phyloP scores from a whole-genome alignment of 805 yeast genomes.

The Komagataella ulmi region DNA sequence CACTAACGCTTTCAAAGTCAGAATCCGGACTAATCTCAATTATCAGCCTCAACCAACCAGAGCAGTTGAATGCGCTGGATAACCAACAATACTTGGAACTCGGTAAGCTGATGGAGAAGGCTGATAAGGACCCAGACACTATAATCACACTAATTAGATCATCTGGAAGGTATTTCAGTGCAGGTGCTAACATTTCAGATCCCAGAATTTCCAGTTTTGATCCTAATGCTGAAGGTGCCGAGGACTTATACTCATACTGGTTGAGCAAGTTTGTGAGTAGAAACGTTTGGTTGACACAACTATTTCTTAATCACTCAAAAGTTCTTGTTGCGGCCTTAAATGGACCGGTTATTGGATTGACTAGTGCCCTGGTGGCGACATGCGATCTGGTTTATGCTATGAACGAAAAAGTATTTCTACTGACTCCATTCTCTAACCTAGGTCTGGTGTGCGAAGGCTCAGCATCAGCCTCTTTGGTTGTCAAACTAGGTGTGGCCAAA shows the following conservation, averaged over 20 bases:
- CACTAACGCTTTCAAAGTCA: slow-evolving; percentile 2
- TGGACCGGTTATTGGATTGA: slow-evolving; percentile 79
- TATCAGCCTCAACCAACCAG: slow-evolving; percentile 54
- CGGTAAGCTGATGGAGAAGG: slow-evolving; percentile 44
- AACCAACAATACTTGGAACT: slow-evolving; percentile 50
- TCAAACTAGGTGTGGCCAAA: slow-evolving; percentile 58
- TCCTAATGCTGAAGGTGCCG: slow-evolving; percentile 6
- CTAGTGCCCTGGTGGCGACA: slow-evolving; percentile 60
- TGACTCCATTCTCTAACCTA: slow-evolving; percentile 69
- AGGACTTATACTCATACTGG: slow-evolving; percentile 22
- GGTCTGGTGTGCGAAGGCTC: slow-evolving; percentile 82
- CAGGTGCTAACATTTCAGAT: slow-evolving; percentile 65
- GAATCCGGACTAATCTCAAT: slow-evolving; percentile 31
- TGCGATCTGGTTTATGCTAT: slow-evolving; percentile 67
- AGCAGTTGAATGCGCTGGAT: slow-evolving; percentile 51
- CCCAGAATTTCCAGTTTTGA: slow-evolving; percentile 10
- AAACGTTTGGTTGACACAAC: slow-evolving; percentile 54
- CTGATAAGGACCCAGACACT: slow-evolving; percentile 50
- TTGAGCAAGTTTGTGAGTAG: slow-evolving; percentile 49
- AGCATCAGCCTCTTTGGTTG: slow-evolving; percentile 50
- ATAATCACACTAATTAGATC: slow-evolving; percentile 54
- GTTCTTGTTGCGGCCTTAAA: slow-evolving; percentile 62
- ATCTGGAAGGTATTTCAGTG: slow-evolving; percentile 64
- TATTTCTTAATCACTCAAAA: slow-evolving; percentile 59
- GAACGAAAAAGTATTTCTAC: slow-evolving; percentile 41